These are phyloP conservation scores for Roridomyces roridus DNA, from an alignment of 768 basidiomycete genomes.

Conservation along the genomic window DNA sequence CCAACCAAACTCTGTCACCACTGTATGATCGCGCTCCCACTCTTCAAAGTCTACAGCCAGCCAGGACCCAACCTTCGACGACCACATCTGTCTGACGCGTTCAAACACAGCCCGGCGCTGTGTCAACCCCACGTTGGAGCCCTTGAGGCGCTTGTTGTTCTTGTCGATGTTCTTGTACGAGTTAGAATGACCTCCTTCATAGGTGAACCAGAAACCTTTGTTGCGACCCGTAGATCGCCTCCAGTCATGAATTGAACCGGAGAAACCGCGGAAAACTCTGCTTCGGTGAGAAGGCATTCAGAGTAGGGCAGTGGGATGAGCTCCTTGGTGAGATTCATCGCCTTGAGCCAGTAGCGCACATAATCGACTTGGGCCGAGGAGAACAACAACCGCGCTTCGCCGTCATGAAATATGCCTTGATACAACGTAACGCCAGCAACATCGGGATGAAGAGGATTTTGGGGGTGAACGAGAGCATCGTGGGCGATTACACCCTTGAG, in stretches of 20 bases:
- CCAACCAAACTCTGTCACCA: slow-evolving; percentile 88
- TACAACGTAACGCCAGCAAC: slow-evolving; percentile 73
- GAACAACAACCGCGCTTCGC: slow-evolving; percentile 81
- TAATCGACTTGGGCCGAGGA: slow-evolving; percentile 88
- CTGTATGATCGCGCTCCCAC: slow-evolving; percentile 78
- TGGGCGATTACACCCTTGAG: slow-evolving; percentile 77
- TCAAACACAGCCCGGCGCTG: slow-evolving; percentile 72
- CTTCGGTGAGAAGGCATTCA: slow-evolving; percentile 71
- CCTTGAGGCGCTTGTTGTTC: slow-evolving; percentile 79
- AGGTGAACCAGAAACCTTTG: slow-evolving; percentile 54
- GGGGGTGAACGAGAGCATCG: slow-evolving; percentile 69
- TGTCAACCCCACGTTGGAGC: slow-evolving; percentile 59
- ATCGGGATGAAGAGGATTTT: slow-evolving; percentile 73
- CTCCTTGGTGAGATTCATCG: slow-evolving; percentile 67
- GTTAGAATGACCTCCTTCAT: neutral
- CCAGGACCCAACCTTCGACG: slow-evolving; percentile 71
- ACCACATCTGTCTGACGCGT: slow-evolving; percentile 67
- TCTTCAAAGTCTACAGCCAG: slow-evolving; percentile 83
- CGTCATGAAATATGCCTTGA: slow-evolving; percentile 76
- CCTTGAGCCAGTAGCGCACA: slow-evolving; percentile 82
- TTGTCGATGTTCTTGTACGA: slow-evolving; percentile 70
- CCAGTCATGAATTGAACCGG: slow-evolving; percentile 63
- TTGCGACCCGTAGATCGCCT: slow-evolving; percentile 57
- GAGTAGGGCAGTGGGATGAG: slow-evolving; percentile 79
- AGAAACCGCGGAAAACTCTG: slow-evolving; percentile 62